phyloP scores from a whole-genome alignment of 2,329 filamentous ascomycete species.

The Xylariomycetidae sp. region DNA sequence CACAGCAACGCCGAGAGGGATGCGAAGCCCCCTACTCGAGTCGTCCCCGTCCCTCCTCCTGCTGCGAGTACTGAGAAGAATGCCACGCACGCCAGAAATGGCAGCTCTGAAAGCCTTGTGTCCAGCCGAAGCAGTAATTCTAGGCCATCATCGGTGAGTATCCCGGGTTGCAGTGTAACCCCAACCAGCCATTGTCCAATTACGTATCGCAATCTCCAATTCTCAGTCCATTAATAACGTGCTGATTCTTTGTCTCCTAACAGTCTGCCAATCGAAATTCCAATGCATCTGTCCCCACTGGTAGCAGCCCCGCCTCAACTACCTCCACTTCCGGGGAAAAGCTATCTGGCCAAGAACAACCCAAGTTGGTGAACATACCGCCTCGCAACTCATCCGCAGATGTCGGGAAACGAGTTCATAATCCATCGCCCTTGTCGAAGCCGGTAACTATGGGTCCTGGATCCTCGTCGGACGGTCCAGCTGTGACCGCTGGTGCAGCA shows the following conservation, averaged over 20 bases:
- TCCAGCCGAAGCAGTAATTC: constrained; percentile 57
- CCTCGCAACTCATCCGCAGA: constrained; percentile 61
- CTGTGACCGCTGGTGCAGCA: constrained; percentile 25
- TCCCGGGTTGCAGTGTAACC: constrained; percentile 12
- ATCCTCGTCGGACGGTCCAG: constrained; percentile 38
- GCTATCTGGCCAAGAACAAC: constrained; percentile 46
- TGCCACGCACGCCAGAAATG: constrained; percentile 39
- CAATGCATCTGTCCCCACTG: constrained; percentile 45
- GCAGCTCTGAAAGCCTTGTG: constrained; percentile 61
- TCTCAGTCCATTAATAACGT: constrained; percentile 47
- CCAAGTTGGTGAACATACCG: constrained; percentile 54
- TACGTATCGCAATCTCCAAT: constrained; percentile 18
- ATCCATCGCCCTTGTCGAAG: constrained; percentile 70
- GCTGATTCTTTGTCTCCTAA: constrained; percentile 29
- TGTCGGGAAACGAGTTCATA: constrained; percentile 59
- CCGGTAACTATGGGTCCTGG: constrained; percentile 60
- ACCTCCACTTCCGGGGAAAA: constrained; percentile 41
- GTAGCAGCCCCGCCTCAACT: constrained; percentile 48
- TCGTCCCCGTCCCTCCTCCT: constrained; percentile 29
- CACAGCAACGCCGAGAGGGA: constrained; percentile 31
- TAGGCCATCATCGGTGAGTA: constrained; percentile 62
- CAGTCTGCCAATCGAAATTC: constrained; percentile 58
- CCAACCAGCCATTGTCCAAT: constrained; percentile 38
- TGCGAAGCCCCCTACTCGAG: constrained; percentile 30
- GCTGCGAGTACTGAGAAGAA: constrained; percentile 23